Evolutionary conservation across 108 stramenopile genomes (phyloP).

Genomic region (Fragilaria radians): DNA sequence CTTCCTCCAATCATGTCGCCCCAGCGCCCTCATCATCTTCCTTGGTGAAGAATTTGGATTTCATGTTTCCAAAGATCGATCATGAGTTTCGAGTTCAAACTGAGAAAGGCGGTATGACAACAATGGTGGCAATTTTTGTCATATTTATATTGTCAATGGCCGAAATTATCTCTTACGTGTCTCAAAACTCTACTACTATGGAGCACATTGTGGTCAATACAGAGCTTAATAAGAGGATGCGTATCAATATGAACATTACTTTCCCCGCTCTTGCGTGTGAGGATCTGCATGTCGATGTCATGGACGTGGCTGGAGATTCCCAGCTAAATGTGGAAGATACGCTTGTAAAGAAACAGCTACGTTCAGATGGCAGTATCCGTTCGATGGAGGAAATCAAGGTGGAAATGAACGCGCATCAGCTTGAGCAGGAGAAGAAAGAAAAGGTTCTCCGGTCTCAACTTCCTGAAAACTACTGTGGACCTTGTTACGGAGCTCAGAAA

Average conservation of each 20-base stretch:
- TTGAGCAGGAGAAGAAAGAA: conserved; percentile 37
- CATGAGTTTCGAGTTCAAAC: conserved; percentile 65
- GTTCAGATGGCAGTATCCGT: conserved; percentile 14
- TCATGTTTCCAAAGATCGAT: conserved; percentile 81
- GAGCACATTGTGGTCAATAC: conserved; percentile 76
- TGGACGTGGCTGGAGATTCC: conserved; percentile 98
- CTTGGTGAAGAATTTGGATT: conserved; percentile 54
- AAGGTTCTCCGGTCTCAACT: conserved; percentile 31
- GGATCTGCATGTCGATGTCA: conserved; percentile 95
- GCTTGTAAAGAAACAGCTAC: conserved; percentile 49
- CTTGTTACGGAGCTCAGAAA: conserved; percentile 90
- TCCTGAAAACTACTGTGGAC: conserved; percentile 88
- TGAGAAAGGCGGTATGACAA: conserved; percentile 52
- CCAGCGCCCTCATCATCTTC: neutral
- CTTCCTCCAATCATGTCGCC: neutral
- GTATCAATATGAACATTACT: conserved; percentile 92
- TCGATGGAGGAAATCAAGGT: conserved; percentile 29
- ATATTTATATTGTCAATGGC: conserved; percentile 51
- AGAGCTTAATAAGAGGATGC: conserved; percentile 77
- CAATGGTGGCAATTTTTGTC: conserved; percentile 43
- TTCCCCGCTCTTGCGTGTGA: conserved; percentile 91
- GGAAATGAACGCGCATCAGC: conserved; percentile 29
- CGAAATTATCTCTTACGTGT: conserved; percentile 42
- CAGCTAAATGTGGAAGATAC: conserved; percentile 88
- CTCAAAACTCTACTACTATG: conserved; percentile 33